Base-by-base conservation (phyloP, 192 early-diverging fungal genomes). In the Coemansia sp. region DNA sequence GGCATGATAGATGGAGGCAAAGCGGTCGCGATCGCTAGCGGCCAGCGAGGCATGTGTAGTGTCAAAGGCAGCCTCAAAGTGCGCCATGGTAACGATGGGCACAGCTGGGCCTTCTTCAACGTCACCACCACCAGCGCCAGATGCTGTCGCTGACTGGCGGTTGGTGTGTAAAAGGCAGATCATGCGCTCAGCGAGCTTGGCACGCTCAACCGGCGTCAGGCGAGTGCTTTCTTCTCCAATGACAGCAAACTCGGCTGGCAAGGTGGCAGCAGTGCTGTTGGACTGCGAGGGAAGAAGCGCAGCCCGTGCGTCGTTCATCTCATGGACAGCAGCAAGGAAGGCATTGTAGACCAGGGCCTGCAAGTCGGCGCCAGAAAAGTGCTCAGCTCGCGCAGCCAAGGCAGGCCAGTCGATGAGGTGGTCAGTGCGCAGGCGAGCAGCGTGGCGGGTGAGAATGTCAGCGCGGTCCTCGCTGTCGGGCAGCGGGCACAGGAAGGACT, bases 321-420 rank as follows among this genome's bases (percentile, higher is more conserved):
- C 90, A 60, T 97, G 95, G 68, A 98, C 92, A 0, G 95, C 89
- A 66, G 93, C 93, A 43, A 99, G 85, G 49, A 96, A 93, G 1
- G 95, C 95, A 72, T 93, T 94, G 72, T 97, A 97, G 3, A 98
- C 72, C 27, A 99, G 85, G 0, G 92, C 95, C 82, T 98, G 97
- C 67, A 99, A 74, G 83, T 99, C 97, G 2, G 97, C 97, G 16
- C 97, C 96, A 0, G 95, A 88, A 64, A 92, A 92, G 12, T 91
- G 90, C 15, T 90, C 90, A 0, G 93, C 93, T 2, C 84, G 73
- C 46, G 78, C 72, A 7, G 95, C 93, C 62, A 90, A 81, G 2
- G 71, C 62, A 12, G 65, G 66, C 61, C 97, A 86, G 66, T 95
- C 88, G 10, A 97, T 79, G 34, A 78, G 69, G 2, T 71, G 67